phyloP scores from a whole-genome alignment of 164 flowering plant species.

The Dillenia suffruticosa region DNA sequence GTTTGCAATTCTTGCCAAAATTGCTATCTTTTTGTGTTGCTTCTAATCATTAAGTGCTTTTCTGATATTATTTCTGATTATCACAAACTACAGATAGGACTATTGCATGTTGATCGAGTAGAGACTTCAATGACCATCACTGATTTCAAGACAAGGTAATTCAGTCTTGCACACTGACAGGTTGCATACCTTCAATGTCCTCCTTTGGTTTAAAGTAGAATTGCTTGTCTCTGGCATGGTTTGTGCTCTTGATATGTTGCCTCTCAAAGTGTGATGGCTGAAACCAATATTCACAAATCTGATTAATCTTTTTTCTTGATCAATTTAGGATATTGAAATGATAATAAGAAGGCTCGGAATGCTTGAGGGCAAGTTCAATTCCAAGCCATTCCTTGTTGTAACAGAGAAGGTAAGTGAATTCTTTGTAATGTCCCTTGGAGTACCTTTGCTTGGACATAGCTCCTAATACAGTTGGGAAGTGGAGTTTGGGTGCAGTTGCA shows the following conservation, averaged over 20 bases:
- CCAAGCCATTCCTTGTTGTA: constrained; percentile 50
- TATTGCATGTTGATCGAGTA: constrained; percentile 47
- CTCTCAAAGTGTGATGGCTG: background rate
- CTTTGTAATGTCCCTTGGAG: background rate
- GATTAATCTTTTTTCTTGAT: constrained; percentile 3
- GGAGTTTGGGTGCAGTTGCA: background rate
- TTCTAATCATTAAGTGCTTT: too few relatives aligned
- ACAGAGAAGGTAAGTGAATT: constrained; percentile 73
- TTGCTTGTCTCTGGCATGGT: too few relatives aligned
- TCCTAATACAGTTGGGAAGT: background rate
- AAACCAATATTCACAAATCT: background rate
- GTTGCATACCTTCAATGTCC: background rate
- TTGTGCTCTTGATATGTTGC: background rate
- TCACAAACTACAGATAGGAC: constrained; percentile 51
- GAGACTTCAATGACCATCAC: constrained; percentile 91
- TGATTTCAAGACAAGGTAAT: constrained; percentile 46
- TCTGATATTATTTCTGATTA: too few relatives aligned
- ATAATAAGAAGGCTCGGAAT: constrained; percentile 37
- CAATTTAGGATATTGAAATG: constrained; percentile 50
- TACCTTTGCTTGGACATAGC: background rate
- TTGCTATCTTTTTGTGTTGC: too few relatives aligned
- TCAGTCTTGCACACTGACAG: background rate
- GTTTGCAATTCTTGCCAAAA: too few relatives aligned
- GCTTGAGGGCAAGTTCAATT: constrained; percentile 38
- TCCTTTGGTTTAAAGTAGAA: background rate